Base-by-base conservation (phyloP, 169 alveolate species). In the Plasmodium blacklocki region DNA sequence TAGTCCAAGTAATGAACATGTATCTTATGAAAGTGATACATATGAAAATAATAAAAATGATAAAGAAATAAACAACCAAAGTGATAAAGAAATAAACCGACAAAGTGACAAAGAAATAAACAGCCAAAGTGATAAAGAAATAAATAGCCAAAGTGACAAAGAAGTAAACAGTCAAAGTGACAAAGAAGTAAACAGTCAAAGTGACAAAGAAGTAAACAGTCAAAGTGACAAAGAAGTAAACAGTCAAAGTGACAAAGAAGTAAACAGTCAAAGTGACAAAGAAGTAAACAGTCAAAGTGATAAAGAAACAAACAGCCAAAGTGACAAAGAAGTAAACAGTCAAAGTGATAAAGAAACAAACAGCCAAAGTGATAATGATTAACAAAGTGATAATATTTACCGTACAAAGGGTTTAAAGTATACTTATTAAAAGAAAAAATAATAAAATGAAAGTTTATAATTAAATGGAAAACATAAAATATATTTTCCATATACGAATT, bases 51-150 rank as follows among this genome's bases (percentile, higher is more conserved):
- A 14, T 3, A 2, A 54, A 21, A 58, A 45, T 14, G 21, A 58
- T 5, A 32, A 32, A 32, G 45, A 32, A 32, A 32, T 32, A 32
- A 32, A 32, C 45, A 32, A 8, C 45, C 45, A 32, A 32, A 32
- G 8, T 32, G 45, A 32, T 5, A 32, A 32, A 4, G 45, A 32
- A 26, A 3, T 26, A 26, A 26, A 26, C 3, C 0, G 3, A 1
- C 32, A 54, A 21, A 58, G 49, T 14, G 21, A 58, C 11, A 52
- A 49, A 72, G 83, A 73, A 29, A n/a, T 29, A 73, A 14, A 58
- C n/a, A 73, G 45, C 3, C 73, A 73, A 60, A 73, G 50, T 49
- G 14, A 12, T 12, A 58, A 71, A 26, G 21, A n/a, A 5, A 14
- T 3, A 26, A 32, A 32, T 8, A 32, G 45, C 45, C 45, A 32